Evolutionary conservation across 2,329 filamentous ascomycete species (phyloP).

Genomic region (Botrytis aclada): DNA sequence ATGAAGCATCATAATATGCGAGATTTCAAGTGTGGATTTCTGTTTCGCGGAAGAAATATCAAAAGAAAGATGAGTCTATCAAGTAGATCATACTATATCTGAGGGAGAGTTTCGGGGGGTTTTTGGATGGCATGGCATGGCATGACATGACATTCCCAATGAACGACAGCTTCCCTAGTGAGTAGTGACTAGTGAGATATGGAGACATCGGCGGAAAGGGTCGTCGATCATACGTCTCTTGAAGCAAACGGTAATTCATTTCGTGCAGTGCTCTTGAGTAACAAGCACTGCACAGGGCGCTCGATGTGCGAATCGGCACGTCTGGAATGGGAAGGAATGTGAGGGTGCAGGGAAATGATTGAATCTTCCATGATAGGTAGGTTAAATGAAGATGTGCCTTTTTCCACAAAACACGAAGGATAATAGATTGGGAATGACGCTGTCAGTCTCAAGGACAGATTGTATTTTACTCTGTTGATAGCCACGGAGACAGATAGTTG

Average conservation of each 20-base stretch:
- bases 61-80: background rate
- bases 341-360: background rate
- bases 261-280: background rate
- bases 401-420: background rate
- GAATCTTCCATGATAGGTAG: background rate
- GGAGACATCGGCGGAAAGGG: slow-evolving; percentile 3
- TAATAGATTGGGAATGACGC: background rate
- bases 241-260: slow-evolving; percentile 3
- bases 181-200: background rate
- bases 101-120: background rate
- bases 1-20: background rate
- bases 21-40: background rate
- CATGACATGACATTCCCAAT: background rate
- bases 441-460: background rate
- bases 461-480: background rate
- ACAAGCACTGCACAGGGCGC: slow-evolving; percentile 2
- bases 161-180: background rate
- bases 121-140: background rate
- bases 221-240: slow-evolving; percentile 14
- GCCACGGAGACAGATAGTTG: background rate
- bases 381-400: background rate
- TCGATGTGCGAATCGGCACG: background rate
- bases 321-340: background rate
- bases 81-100: slow-evolving; percentile 5
- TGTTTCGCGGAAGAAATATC: background rate